Evolutionary conservation across 148 eudicot species (phyloP).

Genomic region (Rhododendron kiyosumense): DNA sequence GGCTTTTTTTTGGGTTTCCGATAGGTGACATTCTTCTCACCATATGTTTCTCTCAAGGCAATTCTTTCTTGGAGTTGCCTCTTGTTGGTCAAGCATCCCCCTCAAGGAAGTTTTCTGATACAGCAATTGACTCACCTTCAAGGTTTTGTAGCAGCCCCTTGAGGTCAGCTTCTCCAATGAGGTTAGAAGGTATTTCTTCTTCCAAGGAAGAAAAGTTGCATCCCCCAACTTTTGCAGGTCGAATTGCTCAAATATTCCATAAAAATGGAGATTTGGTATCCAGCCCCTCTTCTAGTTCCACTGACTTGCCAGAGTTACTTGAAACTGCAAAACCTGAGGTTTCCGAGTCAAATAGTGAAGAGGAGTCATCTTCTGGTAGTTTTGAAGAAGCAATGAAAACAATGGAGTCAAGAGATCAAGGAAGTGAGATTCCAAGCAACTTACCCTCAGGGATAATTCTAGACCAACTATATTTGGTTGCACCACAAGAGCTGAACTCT

Average conservation of each 20-base stretch:
- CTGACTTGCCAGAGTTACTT: slow-evolving; percentile 25
- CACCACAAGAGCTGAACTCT: slow-evolving; percentile 60
- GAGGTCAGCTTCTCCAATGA: slow-evolving; percentile 47
- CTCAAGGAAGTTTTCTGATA: slow-evolving; percentile 28
- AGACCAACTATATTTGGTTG: slow-evolving; percentile 55
- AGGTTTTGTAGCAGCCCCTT: slow-evolving; percentile 31
- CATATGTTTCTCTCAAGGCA: slow-evolving; percentile 70
- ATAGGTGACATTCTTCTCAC: slow-evolving; percentile 85
- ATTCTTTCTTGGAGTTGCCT: slow-evolving; percentile 34
- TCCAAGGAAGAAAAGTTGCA: slow-evolving; percentile 46
- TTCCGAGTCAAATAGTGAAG: slow-evolving; percentile 32
- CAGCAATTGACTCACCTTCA: slow-evolving; percentile 29
- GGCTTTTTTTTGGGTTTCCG: neutral
- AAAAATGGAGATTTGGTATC: slow-evolving; percentile 33
- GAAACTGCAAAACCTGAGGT: slow-evolving; percentile 37
- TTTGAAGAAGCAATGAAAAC: slow-evolving; percentile 62
- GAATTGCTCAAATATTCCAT: slow-evolving; percentile 42
- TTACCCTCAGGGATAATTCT: slow-evolving; percentile 65
- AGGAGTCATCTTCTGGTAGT: slow-evolving; percentile 28
- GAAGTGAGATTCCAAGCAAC: slow-evolving; percentile 52
- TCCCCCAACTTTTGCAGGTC: slow-evolving; percentile 28
- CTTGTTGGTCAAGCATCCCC: slow-evolving; percentile 16
- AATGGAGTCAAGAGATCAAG: slow-evolving; percentile 52
- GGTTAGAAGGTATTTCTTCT: slow-evolving; percentile 30
- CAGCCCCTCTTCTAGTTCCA: slow-evolving; percentile 11